Base-by-base conservation (phyloP, 805 yeast species). In the Lipomyces orientalis region DNA sequence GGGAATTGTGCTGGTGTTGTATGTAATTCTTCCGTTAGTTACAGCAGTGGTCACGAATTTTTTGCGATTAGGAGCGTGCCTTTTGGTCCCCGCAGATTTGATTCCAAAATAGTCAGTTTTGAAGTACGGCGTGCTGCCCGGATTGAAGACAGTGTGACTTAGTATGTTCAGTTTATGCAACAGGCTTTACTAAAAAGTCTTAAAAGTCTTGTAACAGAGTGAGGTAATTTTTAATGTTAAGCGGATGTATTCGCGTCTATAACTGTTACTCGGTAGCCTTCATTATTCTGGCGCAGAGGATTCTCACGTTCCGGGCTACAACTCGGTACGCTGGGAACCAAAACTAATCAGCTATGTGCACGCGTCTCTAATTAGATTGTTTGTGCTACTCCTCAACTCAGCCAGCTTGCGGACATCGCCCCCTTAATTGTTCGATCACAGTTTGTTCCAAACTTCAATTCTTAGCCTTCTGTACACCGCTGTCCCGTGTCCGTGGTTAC, bases 401-500 rank as follows among this genome's bases (percentile, higher is more conserved):
- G 49, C 49, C 49, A 19, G n/a, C 22, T 43, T 43, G 49, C 49
- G 8, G 19, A 16, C 49, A 16, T 19, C 49, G n/a, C 49, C 49
- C 49, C 49, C 49, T 43, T 43, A 9, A 43, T 43, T 16, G 22
- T 3, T 16, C 39, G 14, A 25, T 8, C 34, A 10, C 34, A 5
- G 25, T 52, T 25, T 31, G n/a, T 34, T 52, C 22, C n/a, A 25
- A 19, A 25, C 4, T 52, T 52, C 54, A 39, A 39, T 39, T 16
- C 34, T 52, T 31, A 8, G 31, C 10, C 34, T 52, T 4, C 14
- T n/a, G 12, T 52, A n/a, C 62, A 34, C 19, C 29, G 16, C 22
- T n/a, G 49, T 16, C 9, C 16, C 35, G 35, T 22, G 58, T 43
- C 33, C 37, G 64, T 61, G 31, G 31, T 58, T 61, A n/a, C 14